Base-by-base conservation (phyloP, 306 rosid genomes). In the Astragalus membranaceus region DNA sequence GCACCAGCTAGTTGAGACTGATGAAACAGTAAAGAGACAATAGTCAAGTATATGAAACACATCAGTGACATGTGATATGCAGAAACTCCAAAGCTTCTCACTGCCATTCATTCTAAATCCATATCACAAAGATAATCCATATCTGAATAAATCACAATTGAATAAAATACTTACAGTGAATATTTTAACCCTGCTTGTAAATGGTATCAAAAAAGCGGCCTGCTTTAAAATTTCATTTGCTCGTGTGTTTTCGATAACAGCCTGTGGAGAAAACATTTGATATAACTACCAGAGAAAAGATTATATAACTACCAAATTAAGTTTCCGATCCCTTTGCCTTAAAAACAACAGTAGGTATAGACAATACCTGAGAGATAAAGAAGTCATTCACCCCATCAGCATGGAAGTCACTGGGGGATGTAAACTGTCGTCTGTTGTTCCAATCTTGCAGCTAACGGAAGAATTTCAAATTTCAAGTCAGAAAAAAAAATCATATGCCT, bases 181-280 rank as follows among this genome's bases (percentile, higher is more conserved):
- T 67, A 94, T 94, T 81, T 94, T 94, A 74, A 89, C 99, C 86
- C 99, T 88, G 92, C 99, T 91, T 7, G 99, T 94, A 82, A 94
- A 94, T 63, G 99, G 97, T 68, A 94, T 88, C 79, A 94, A 85
- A 76, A 94, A 94, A 20, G 99, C 91, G 37, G 96, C 97, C 85
- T 79, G 92, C 88, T 91, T 94, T 79, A 94, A 67, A 73, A 94
- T 91, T 61, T 91, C 99, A 86, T 89, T 87, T 63, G 99, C 97
- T 64, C 92, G 84, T 30, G 96, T 85, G 77, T 86, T 94, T 80
- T 91, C 96, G 50, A 73, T 73, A 14, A 54, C 84, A 8, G 99
- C 99, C 99, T 94, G 81, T 41, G 30, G 66, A 35, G 61, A 20
- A 26, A 26, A 26, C 30, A 26, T 26, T 26, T 26, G 30, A 26